Conservation (phyloP, 352 stramenopile genomes). For the Phytopythium cucurbitacearum region DNA sequence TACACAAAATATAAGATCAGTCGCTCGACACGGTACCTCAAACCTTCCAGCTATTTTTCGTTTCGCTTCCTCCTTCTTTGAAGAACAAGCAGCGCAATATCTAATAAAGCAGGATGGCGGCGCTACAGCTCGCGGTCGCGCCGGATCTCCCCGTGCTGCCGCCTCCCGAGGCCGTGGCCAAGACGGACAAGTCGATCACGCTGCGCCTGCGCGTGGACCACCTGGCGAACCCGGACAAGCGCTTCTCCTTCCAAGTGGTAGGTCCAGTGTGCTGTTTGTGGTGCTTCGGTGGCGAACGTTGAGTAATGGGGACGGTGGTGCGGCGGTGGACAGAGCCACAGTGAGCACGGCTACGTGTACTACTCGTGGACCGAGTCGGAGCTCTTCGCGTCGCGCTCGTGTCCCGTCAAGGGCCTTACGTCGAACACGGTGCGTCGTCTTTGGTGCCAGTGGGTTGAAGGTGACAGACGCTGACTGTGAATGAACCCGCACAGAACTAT, state of each 20-base stretch:
- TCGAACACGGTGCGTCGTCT: constrained; percentile 54
- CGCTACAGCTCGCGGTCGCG: constrained; percentile 45
- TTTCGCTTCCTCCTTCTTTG: too few species aligned
- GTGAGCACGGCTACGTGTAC: constrained; percentile 84
- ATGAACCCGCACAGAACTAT: constrained; percentile 40
- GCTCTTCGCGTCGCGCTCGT: constrained; percentile 46
- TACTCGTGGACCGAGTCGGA: constrained; percentile 84
- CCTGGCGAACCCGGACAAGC: constrained; percentile 26
- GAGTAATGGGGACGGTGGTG: not conserved
- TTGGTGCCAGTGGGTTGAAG: constrained; percentile 1
- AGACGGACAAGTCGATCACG: constrained; percentile 74
- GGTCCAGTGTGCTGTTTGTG: not conserved
- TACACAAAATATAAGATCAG: too few species aligned
- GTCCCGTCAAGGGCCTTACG: constrained; percentile 61
- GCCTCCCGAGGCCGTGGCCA: constrained; percentile 59
- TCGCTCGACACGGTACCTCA: too few species aligned
- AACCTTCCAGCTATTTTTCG: too few species aligned
- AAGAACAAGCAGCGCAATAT: too few species aligned
- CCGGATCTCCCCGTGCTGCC: constrained; percentile 55
- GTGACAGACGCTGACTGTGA: too few species aligned
- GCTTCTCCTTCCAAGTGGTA: constrained; percentile 62
- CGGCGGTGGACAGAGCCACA: constrained; percentile 48
- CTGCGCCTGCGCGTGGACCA: constrained; percentile 40
- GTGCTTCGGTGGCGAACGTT: not conserved
- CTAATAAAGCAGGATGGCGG: not conserved